Conservation (phyloP, 148 eudicot species). For the Rhododendron mucronatum region DNA sequence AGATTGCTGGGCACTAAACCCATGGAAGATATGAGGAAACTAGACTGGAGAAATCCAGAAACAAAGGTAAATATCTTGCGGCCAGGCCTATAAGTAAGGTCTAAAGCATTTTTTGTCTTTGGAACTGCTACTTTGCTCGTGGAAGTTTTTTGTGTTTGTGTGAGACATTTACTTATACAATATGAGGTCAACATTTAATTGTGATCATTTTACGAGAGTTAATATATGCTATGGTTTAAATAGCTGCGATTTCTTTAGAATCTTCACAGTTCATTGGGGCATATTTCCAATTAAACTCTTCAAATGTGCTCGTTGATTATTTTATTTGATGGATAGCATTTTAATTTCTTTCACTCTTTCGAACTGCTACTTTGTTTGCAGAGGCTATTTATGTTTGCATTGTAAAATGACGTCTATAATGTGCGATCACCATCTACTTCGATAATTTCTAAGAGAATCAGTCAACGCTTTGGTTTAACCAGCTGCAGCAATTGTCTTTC, state of each 20-base stretch:
- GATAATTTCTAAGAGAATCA: neutral
- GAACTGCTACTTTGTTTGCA: neutral
- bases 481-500: neutral
- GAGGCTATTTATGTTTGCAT: neutral
- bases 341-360: neutral
- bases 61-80: constrained; percentile 15
- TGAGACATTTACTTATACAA: neutral
- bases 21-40: neutral
- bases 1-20: neutral
- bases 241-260: neutral
- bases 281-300: neutral
- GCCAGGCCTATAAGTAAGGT: neutral
- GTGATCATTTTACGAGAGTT: neutral
- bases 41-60: constrained; percentile 13
- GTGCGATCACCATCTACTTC: neutral
- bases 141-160: neutral
- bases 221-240: neutral
- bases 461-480: neutral
- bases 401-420: neutral
- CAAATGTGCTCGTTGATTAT: neutral
- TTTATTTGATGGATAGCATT: neutral
- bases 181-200: neutral
- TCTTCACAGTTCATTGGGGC: neutral
- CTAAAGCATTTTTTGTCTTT: neutral
- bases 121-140: neutral